Evolutionary conservation across 306 rosid genomes (phyloP).

Genomic region (Sicyos baderoa): DNA sequence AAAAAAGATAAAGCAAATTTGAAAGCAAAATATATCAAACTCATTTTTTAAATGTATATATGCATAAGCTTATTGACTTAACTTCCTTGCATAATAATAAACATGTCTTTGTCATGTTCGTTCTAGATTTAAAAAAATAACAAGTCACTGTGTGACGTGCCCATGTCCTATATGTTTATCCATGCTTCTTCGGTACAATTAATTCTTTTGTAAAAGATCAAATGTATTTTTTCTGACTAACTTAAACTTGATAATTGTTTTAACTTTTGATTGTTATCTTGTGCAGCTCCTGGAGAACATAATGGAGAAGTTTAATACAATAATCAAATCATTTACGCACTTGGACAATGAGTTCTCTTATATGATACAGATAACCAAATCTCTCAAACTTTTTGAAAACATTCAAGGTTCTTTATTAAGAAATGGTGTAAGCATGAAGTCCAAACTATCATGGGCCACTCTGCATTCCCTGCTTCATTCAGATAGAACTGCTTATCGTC

Average conservation of each 20-base stretch:
- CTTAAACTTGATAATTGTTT: constrained; percentile 9
- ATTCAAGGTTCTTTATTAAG: constrained; percentile 45
- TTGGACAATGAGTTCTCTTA: constrained; percentile 78
- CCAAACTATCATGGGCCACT: constrained; percentile 73
- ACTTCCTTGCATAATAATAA: not conserved
- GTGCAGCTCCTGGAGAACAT: constrained; percentile 78
- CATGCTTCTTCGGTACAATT: not conserved
- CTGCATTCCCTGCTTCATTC: constrained; percentile 97
- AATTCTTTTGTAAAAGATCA: not conserved
- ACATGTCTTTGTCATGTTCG: not conserved
- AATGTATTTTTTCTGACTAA: not conserved
- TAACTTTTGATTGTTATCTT: constrained; percentile 20
- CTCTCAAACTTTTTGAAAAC: constrained; percentile 60
- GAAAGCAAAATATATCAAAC: not conserved
- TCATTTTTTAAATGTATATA: not conserved
- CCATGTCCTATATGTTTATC: not conserved
- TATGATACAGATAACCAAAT: constrained; percentile 74
- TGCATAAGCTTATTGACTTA: not conserved
- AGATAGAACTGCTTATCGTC: constrained; percentile 70
- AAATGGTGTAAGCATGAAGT: constrained; percentile 61
- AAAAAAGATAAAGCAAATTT: too few relatives aligned
- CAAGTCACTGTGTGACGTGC: not conserved
- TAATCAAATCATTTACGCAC: constrained; percentile 74
- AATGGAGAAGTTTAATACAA: constrained; percentile 71
- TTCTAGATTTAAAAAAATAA: not conserved